Percentiles rank a stretch among this genome's conserved stretches.
These are phyloP conservation scores for Malassezia globosa DNA, from an alignment of 1,284 basidiomycete species.

Conservation along the genomic window DNA sequence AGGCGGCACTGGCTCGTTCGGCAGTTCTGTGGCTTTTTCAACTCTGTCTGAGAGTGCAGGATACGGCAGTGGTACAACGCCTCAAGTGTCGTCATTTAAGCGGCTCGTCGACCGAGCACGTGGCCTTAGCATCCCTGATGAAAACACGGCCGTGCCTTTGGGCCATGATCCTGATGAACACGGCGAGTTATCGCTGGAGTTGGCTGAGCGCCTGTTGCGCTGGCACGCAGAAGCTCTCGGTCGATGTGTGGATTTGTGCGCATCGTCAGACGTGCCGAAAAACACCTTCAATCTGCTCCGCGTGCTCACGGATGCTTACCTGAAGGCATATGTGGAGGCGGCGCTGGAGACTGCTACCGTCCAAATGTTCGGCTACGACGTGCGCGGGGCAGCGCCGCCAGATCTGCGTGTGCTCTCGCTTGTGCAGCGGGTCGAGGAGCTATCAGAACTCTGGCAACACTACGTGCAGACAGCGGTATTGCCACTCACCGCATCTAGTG, in stretches of 20 bases:
- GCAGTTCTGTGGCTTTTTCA: conserved; percentile 14
- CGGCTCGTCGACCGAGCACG: conserved; percentile 31
- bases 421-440: conserved; percentile 68
- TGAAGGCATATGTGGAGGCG: conserved; percentile 74
- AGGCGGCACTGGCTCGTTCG: conserved; percentile 28
- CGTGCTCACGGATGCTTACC: conserved; percentile 77
- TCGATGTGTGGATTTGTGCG: conserved; percentile 41
- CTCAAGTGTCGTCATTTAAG: conserved; percentile 24
- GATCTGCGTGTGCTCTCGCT: conserved; percentile 53
- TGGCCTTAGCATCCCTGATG: conserved; percentile 2
- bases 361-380: conserved; percentile 62
- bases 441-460: conserved; percentile 92
- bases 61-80: neutral
- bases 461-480: conserved; percentile 84
- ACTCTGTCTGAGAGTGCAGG: conserved; percentile 13
- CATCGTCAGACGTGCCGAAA: conserved; percentile 55
- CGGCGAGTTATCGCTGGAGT: conserved; percentile 33
- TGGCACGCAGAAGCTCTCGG: conserved; percentile 47
- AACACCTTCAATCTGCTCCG: conserved; percentile 74
- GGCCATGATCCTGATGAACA: conserved; percentile 11
- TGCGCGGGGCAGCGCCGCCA: conserved; percentile 23
- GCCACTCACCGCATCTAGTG: conserved; percentile 72
- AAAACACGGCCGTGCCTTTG: neutral
- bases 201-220: conserved; percentile 39
- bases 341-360: conserved; percentile 73